These are phyloP conservation scores for Penicillium fuscoglaucum DNA, from an alignment of 2,329 filamentous ascomycete genomes.

Conservation along the genomic window DNA sequence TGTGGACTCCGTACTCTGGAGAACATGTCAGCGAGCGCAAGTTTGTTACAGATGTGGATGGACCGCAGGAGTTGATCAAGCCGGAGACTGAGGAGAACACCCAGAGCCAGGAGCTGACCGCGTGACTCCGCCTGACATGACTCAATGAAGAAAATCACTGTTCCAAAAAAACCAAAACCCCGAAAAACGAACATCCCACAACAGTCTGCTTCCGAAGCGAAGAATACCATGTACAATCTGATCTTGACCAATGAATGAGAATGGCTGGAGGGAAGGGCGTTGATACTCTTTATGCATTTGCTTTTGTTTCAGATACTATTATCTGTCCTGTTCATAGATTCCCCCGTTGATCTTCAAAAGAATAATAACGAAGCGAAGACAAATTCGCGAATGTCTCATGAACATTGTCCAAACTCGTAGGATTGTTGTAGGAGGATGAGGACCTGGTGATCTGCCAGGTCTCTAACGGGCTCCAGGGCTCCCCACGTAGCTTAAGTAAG, in stretches of 20 bases:
- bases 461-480: background rate
- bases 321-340: conserved; percentile 28
- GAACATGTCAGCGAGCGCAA: conserved; percentile 84
- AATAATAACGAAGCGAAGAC: conserved; percentile 15
- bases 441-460: background rate
- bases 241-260: conserved; percentile 24
- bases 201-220: conserved; percentile 7
- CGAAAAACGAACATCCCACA: background rate
- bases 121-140: conserved; percentile 32
- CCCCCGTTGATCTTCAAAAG: conserved; percentile 20
- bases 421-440: background rate
- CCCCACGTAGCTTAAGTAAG: conserved; percentile 9
- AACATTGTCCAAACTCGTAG: background rate
- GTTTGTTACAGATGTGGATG: conserved; percentile 69
- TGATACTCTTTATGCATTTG: conserved; percentile 27
- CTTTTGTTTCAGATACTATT: conserved; percentile 14
- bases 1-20: conserved; percentile 70
- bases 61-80: conserved; percentile 69
- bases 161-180: background rate
- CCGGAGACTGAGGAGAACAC: conserved; percentile 49
- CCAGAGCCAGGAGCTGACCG: conserved; percentile 35
- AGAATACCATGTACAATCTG: conserved; percentile 30
- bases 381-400: background rate
- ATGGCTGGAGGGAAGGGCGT: conserved; percentile 29
- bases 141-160: background rate